Evolutionary conservation across 306 rosid species (phyloP).

Genomic region (Cicer arietinum): DNA sequence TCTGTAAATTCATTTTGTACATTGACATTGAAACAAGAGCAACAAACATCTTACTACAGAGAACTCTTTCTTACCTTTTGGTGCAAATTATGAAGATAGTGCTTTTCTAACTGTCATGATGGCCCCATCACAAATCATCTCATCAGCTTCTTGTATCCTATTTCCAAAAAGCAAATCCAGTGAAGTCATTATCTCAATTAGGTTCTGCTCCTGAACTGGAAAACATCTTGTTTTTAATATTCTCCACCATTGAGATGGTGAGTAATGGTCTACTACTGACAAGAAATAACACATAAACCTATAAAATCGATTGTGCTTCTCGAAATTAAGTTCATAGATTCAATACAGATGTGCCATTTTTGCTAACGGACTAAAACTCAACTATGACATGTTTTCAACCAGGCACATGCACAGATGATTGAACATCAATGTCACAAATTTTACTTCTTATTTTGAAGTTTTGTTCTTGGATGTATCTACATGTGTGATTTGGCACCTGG

Average conservation of each 20-base stretch:
- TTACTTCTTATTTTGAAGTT: neutral
- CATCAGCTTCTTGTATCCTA: slow-evolving; percentile 11
- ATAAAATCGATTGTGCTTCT: neutral
- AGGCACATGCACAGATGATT: neutral
- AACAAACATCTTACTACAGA: neutral
- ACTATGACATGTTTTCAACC: neutral
- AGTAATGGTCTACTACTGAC: neutral
- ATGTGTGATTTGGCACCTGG: slow-evolving; percentile 7
- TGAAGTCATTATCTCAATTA: neutral
- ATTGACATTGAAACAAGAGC: neutral
- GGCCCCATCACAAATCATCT: neutral
- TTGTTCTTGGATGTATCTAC: neutral
- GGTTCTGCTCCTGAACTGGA: slow-evolving; percentile 4
- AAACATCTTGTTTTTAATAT: neutral
- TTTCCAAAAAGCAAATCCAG: slow-evolving; percentile 12
- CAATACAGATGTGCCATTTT: neutral
- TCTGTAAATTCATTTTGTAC: neutral
- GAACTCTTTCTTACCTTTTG: slow-evolving; percentile 10
- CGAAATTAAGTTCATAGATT: neutral
- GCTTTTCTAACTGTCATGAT: neutral
- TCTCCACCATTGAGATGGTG: slow-evolving; percentile 23
- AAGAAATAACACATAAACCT: neutral
- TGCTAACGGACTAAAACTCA: neutral
- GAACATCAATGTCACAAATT: neutral
- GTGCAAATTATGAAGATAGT: neutral